Base-by-base conservation (phyloP, 192 early-diverging fungal species). In the Piromyces sp. region DNA sequence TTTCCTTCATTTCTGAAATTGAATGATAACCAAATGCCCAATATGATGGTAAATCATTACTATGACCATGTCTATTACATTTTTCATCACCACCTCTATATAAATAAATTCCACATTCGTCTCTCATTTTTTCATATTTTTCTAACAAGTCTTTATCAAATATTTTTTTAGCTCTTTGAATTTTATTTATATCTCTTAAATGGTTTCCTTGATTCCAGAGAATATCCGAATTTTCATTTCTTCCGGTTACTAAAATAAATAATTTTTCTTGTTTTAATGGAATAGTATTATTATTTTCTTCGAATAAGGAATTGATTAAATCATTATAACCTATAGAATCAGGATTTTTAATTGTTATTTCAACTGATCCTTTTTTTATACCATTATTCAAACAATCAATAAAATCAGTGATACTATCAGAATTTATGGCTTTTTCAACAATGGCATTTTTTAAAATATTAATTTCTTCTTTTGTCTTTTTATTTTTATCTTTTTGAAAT, bases 61-160 rank as follows among this genome's bases (percentile, higher is more conserved):
- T n/a, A 79, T 85, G 84, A 29, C 85, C 84, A 68, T 85, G 85
- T 86, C 85, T 5, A 33, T 85, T 86, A 79, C 78, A 12, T 30
- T 78, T 40, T 22, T 31, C 81, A 83, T 79, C 30, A 5, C 68
- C 19, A 36, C 79, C 29, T 81, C 83, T 30, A 80, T 78, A n/a
- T 36, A 42, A 4, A 26, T 30, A n/a, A 85, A 81, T 17, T 81
- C 82, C 30, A 30, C 78, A 84, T 78, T 82, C 82, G 29, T 26
- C 17, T 85, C 33, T 84, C 84, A 6, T 80, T 86, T 83, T 85
- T 85, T 84, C 85, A 86, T 13, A 86, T 30, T 15, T 42, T 30
- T 19, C n/a, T 79, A 29, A 79, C 82, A 13, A n/a, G 80, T 30
- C 80, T 79, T 33, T 19, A 85, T 78, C 79, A 79, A 42, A 17